Percentiles rank a stretch among this genome's conserved stretches.
Conservation (phyloP, 2,329 filamentous ascomycete species). For the Cladosporium austrohemisphaericum region DNA sequence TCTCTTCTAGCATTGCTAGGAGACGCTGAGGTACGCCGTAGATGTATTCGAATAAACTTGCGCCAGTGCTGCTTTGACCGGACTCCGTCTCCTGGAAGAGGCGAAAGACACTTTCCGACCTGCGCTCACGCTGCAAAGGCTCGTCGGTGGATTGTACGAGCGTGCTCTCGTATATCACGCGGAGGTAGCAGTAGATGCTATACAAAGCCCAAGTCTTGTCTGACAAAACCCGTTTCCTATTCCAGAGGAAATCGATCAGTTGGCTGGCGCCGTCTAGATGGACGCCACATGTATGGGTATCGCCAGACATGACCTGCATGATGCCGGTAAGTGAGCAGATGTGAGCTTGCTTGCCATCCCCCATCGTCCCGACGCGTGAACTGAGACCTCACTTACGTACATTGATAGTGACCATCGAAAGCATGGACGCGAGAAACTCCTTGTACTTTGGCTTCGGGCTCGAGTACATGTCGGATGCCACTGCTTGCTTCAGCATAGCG, state of each 20-base stretch:
- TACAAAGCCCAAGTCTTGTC: slow-evolving; percentile 5
- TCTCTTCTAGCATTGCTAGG: not conserved
- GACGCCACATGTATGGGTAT: slow-evolving; percentile 7
- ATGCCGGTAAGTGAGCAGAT: no score
- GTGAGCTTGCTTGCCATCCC: not conserved
- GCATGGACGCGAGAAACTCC: slow-evolving; percentile 8
- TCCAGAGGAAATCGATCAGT: slow-evolving; percentile 15
- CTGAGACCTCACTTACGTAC: not conserved
- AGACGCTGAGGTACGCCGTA: slow-evolving; percentile 5
- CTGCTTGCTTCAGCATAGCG: slow-evolving; percentile 7
- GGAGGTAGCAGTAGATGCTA: slow-evolving; percentile 10
- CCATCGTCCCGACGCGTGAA: not conserved
- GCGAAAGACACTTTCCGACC: not conserved
- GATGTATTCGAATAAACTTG: slow-evolving; percentile 5
- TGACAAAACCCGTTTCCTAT: slow-evolving; percentile 14
- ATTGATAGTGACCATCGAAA: slow-evolving; percentile 9
- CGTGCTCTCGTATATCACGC: slow-evolving; percentile 5
- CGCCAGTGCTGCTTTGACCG: not conserved
- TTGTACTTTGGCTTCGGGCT: slow-evolving; percentile 7
- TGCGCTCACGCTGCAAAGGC: not conserved
- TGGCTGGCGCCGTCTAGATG: slow-evolving; percentile 19
- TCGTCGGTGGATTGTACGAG: not conserved
- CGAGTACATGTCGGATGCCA: slow-evolving; percentile 5
- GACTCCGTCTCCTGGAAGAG: not conserved
- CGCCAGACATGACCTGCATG: slow-evolving; percentile 7